Evolutionary conservation across 192 early-diverging fungal genomes (phyloP).

Genomic region (Backusella australiensis): DNA sequence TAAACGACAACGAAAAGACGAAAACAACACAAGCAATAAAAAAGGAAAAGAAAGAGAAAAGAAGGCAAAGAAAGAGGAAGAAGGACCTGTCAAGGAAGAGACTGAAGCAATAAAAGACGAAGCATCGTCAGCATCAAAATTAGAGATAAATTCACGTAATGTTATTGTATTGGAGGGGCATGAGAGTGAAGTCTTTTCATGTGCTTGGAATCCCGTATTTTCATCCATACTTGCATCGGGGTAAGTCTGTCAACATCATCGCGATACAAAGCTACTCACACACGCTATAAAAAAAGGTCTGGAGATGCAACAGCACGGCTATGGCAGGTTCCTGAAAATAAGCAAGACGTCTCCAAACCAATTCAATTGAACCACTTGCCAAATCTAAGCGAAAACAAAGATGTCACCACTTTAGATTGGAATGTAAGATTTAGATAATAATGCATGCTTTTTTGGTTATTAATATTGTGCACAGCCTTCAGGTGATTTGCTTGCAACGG

Average conservation of each 20-base stretch:
- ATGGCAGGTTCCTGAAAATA: slow-evolving; percentile 71
- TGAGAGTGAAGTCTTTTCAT: slow-evolving; percentile 68
- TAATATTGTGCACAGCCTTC: slow-evolving; percentile 49
- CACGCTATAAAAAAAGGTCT: slow-evolving; percentile 37
- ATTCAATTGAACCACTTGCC: slow-evolving; percentile 57
- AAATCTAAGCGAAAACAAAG: slow-evolving; percentile 52
- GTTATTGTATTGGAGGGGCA: slow-evolving; percentile 64
- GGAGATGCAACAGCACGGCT: slow-evolving; percentile 85
- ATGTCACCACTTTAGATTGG: slow-evolving; percentile 86
- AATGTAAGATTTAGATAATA: slow-evolving; percentile 51
- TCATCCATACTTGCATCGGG: slow-evolving; percentile 74
- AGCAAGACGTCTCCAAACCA: slow-evolving; percentile 46
- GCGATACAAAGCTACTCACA: not conserved
- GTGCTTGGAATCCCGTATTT: slow-evolving; percentile 77
- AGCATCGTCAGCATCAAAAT: not conserved
- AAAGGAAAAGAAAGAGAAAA: slow-evolving; percentile 53
- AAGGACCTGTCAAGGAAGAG: not conserved
- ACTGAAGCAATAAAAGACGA: not conserved
- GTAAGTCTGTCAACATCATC: slow-evolving; percentile 32
- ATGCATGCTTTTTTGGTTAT: no score
- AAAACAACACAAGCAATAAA: slow-evolving; percentile 25
- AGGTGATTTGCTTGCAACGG: slow-evolving; percentile 81
- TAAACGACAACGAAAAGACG: slow-evolving; percentile 48
- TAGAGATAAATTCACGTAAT: slow-evolving; percentile 43
- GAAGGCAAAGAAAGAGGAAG: slow-evolving; percentile 37